Evolutionary conservation across 768 basidiomycete genomes (phyloP).

Genomic region (Boletales sp.): DNA sequence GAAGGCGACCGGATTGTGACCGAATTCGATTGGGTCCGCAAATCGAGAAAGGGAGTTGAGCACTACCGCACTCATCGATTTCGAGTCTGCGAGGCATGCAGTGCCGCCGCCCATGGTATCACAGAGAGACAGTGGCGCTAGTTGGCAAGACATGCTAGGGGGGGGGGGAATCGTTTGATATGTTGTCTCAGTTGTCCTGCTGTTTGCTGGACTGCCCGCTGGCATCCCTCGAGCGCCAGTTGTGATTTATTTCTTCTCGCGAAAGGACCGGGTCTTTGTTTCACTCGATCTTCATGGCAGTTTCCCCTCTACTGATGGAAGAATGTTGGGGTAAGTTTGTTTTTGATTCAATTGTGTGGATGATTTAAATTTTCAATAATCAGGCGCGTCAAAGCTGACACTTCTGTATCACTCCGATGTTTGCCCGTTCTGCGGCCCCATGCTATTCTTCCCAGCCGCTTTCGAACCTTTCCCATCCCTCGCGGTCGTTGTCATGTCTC

Average conservation of each 20-base stretch:
- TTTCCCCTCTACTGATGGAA: neutral
- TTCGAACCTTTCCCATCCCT: neutral
- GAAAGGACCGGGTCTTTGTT: neutral
- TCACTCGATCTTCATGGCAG: neutral
- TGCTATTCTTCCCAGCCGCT: neutral
- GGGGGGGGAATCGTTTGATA: slow-evolving; percentile 5
- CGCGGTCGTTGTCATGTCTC: neutral
- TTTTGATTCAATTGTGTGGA: neutral
- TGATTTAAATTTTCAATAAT: neutral
- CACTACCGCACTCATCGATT: slow-evolving; percentile 25
- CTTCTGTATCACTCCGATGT: neutral
- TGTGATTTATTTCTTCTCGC: neutral
- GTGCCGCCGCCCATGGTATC: slow-evolving; percentile 24
- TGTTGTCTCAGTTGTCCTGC: neutral
- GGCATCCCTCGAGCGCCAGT: neutral
- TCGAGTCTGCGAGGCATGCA: slow-evolving; percentile 33
- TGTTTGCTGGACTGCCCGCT: neutral
- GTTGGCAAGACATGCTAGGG: slow-evolving; percentile 1
- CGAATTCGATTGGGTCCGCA: slow-evolving; percentile 46
- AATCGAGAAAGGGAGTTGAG: slow-evolving; percentile 26
- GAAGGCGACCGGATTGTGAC: slow-evolving; percentile 17
- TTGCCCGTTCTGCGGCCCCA: neutral
- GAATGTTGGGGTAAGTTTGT: slow-evolving; percentile 3
- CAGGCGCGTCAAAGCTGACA: neutral
- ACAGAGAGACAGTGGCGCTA: slow-evolving; percentile 26